Evolutionary conservation across 2,329 filamentous ascomycete species (phyloP).

Genomic region (Fusarium foetens): DNA sequence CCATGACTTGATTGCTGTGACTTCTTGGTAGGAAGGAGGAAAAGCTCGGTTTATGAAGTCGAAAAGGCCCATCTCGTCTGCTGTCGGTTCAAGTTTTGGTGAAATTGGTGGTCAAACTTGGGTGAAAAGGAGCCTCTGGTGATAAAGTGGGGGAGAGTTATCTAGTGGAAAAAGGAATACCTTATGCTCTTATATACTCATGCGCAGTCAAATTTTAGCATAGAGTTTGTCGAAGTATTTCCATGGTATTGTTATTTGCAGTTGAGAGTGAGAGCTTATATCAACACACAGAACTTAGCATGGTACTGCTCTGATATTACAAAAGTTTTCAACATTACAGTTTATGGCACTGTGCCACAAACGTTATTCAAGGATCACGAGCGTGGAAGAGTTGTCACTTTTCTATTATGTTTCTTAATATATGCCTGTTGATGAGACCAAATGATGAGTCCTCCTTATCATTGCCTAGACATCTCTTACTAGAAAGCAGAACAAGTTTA

Average conservation of each 20-base stretch:
- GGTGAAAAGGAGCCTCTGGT: accelerated
- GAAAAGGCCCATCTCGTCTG: background rate
- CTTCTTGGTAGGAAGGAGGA: background rate
- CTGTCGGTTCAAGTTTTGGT: accelerated
- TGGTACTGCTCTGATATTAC: too few species aligned
- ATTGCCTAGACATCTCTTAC: too few species aligned
- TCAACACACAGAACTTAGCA: background rate
- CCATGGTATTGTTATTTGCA: accelerated
- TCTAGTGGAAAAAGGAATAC: accelerated
- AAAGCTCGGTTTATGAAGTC: background rate
- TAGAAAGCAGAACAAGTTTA: too few species aligned
- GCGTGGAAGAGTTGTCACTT: too few species aligned
- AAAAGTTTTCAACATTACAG: too few species aligned
- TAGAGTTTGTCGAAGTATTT: accelerated
- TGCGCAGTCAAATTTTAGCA: accelerated
- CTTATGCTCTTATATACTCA: background rate
- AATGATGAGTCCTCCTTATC: too few species aligned
- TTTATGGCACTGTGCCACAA: too few species aligned
- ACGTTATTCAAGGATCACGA: accelerated
- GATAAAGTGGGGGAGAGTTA: accelerated
- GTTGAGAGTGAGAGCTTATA: accelerated
- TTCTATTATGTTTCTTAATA: too few species aligned
- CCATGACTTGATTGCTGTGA: background rate
- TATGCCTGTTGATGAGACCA: too few species aligned
- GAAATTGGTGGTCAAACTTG: accelerated